Evolutionary conservation across 2,329 filamentous ascomycete genomes (phyloP).

Genomic region (Cladosporium sp.): DNA sequence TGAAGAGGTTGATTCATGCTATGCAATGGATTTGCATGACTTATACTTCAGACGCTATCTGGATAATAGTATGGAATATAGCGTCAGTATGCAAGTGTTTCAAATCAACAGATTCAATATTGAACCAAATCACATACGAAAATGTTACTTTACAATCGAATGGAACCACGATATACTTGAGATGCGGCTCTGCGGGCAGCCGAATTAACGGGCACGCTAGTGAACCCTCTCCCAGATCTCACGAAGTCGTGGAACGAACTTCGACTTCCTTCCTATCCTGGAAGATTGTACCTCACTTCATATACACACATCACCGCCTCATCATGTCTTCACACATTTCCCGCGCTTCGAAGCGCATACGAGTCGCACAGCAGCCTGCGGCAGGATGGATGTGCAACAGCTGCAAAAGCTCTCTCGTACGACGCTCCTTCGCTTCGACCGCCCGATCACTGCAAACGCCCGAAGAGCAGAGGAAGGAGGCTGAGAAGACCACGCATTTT

Average conservation of each 20-base stretch:
- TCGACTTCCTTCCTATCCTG: not conserved
- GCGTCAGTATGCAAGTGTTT: too few relatives aligned
- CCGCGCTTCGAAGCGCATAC: conserved; percentile 30
- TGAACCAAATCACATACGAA: too few relatives aligned
- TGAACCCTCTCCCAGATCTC: not conserved
- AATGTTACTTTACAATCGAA: too few relatives aligned
- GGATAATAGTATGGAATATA: too few relatives aligned
- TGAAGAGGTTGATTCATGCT: too few relatives aligned
- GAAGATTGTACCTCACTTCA: not conserved
- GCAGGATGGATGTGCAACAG: conserved; percentile 13
- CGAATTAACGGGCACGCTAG: not conserved
- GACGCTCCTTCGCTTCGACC: conserved; percentile 11
- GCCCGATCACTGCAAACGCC: conserved; percentile 24
- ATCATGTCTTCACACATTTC: conserved; percentile 17
- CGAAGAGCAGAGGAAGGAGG: conserved; percentile 33
- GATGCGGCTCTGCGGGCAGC: not conserved
- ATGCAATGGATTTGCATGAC: too few relatives aligned
- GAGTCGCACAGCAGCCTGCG: conserved; percentile 16
- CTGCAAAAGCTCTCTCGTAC: conserved; percentile 11
- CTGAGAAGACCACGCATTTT: conserved; percentile 74
- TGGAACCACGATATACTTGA: too few relatives aligned
- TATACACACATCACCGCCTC: not conserved
- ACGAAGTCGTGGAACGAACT: not conserved
- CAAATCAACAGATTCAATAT: too few relatives aligned
- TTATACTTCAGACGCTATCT: too few relatives aligned